Evolutionary conservation across 2,329 filamentous ascomycete genomes (phyloP).

Genomic region (Calonectria pseudoreteaudii): DNA sequence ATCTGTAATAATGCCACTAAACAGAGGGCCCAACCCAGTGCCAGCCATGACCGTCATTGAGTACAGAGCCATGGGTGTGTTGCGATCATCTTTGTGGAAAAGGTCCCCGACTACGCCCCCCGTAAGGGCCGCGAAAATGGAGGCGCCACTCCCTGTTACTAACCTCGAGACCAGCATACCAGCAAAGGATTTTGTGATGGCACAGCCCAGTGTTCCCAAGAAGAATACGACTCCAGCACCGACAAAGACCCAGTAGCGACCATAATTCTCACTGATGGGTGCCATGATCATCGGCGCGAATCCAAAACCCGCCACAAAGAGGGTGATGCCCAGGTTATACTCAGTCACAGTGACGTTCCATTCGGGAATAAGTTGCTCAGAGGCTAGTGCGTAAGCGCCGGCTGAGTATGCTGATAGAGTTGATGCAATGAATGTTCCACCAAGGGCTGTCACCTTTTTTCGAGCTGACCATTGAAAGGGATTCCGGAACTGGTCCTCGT

Average conservation of each 20-base stretch:
- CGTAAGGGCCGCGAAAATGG: constrained; percentile 58
- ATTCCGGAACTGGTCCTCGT: not conserved
- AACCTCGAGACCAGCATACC: constrained; percentile 74
- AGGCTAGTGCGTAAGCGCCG: constrained; percentile 70
- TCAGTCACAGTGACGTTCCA: constrained; percentile 70
- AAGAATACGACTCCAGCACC: constrained; percentile 50
- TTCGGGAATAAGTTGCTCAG: constrained; percentile 63
- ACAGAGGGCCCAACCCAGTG: constrained; percentile 71
- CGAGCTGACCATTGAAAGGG: constrained; percentile 30
- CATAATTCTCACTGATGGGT: constrained; percentile 73
- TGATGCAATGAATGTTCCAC: constrained; percentile 56
- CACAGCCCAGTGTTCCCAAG: constrained; percentile 63
- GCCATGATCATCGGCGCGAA: constrained; percentile 76
- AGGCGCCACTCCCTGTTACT: constrained; percentile 71
- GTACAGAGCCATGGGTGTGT: constrained; percentile 77
- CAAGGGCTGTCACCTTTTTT: constrained; percentile 34
- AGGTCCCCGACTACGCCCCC: constrained; percentile 77
- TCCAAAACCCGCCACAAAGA: constrained; percentile 74
- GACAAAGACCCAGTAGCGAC: constrained; percentile 47
- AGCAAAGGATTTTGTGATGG: constrained; percentile 67
- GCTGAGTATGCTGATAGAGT: constrained; percentile 73
- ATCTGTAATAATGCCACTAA: constrained; percentile 70
- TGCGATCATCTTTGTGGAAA: constrained; percentile 71
- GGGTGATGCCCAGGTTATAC: constrained; percentile 70
- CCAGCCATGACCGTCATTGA: constrained; percentile 71